Evolutionary conservation across 2,329 filamentous ascomycete species (phyloP).

Genomic region (Cadophora malorum): DNA sequence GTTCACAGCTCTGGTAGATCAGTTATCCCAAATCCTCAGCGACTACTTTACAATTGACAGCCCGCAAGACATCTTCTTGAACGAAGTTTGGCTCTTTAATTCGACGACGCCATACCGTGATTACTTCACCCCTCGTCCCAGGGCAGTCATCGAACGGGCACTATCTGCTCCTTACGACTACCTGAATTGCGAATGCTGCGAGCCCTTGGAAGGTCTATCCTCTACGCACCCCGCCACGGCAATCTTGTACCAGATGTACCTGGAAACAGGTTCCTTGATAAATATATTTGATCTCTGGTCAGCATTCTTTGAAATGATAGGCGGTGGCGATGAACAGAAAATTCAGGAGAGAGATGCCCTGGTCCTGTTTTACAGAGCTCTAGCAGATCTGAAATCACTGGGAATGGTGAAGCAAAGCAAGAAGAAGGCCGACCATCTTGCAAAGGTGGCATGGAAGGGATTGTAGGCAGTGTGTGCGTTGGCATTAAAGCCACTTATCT

Average conservation of each 20-base stretch:
- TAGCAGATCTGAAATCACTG: conserved; percentile 84
- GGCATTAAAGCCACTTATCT: conserved; percentile 5
- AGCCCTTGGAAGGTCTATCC: conserved; percentile 55
- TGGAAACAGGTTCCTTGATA: conserved; percentile 77
- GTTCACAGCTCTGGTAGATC: conserved; percentile 71
- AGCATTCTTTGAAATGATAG: conserved; percentile 71
- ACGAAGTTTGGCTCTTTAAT: conserved; percentile 80
- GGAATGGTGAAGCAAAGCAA: conserved; percentile 89
- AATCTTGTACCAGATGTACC: conserved; percentile 79
- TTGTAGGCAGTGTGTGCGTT: conserved; percentile 51
- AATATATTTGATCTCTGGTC: conserved; percentile 83
- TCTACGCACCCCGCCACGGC: conserved; percentile 72
- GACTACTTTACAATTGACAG: conserved; percentile 50
- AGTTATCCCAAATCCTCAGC: conserved; percentile 57
- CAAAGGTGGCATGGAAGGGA: conserved; percentile 83
- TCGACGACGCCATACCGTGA: conserved; percentile 71
- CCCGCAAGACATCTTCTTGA: conserved; percentile 60
- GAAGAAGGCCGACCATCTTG: conserved; percentile 91
- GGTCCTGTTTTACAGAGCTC: conserved; percentile 81
- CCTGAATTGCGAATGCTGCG: conserved; percentile 74
- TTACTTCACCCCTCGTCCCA: conserved; percentile 77
- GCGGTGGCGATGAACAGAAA: conserved; percentile 45
- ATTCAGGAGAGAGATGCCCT: conserved; percentile 63
- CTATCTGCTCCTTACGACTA: conserved; percentile 79
- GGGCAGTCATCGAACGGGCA: conserved; percentile 73